phyloP scores from a whole-genome alignment of 345 rosid species.

The Citrus inodora region DNA sequence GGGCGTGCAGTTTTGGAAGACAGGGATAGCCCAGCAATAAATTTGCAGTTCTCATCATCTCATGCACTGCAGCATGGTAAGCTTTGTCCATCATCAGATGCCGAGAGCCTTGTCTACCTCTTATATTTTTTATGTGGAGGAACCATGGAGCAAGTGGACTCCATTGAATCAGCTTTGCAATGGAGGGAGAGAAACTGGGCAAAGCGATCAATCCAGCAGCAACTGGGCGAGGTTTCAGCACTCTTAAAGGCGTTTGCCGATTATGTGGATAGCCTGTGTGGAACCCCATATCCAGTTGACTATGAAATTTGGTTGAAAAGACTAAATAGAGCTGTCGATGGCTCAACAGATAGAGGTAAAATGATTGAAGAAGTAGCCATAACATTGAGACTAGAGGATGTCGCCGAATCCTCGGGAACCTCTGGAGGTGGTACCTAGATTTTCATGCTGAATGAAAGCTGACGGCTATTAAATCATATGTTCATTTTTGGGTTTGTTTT shows the following conservation, averaged over 20 bases:
- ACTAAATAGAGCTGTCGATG: conserved; percentile 45
- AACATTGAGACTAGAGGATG: conserved; percentile 25
- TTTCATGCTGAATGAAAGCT: background rate
- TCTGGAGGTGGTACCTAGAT: conserved; percentile 19
- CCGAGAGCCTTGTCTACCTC: conserved; percentile 58
- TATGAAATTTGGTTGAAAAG: conserved; percentile 58
- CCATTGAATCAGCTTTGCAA: conserved; percentile 62
- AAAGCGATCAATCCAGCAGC: conserved; percentile 47
- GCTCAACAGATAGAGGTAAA: conserved; percentile 46
- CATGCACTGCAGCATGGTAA: conserved; percentile 65
- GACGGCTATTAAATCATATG: background rate
- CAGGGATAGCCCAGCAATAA: conserved; percentile 53
- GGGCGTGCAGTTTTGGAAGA: conserved; percentile 69
- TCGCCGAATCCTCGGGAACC: conserved; percentile 39
- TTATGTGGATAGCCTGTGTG: conserved; percentile 66
- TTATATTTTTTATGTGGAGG: conserved; percentile 51
- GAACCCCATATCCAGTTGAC: conserved; percentile 67
- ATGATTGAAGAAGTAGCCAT: conserved; percentile 37
- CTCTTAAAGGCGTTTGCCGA: conserved; percentile 66
- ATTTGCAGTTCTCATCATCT: conserved; percentile 59
- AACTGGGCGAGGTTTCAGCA: conserved; percentile 54
- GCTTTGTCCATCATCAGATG: conserved; percentile 65
- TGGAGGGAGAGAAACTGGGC: conserved; percentile 72
- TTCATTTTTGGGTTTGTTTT: background rate
- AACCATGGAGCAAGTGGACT: conserved; percentile 46